phyloP scores from a whole-genome alignment of 306 rosid genomes.

The Fragaria vesca region DNA sequence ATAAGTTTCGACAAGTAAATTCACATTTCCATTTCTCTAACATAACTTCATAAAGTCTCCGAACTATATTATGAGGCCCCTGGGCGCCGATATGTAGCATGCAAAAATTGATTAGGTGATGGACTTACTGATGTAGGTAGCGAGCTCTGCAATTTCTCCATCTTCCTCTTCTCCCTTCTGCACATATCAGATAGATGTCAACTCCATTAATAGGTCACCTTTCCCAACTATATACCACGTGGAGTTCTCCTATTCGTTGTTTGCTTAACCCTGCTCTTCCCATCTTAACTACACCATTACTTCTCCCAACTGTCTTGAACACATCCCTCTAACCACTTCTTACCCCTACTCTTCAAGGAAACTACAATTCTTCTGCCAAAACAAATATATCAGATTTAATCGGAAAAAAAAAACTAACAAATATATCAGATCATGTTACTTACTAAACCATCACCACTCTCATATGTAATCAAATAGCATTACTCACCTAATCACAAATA shows the following conservation, averaged over 20 bases:
- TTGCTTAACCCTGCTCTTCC: slow-evolving; percentile 18
- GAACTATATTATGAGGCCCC: not conserved
- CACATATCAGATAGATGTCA: not conserved
- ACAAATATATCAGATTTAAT: not conserved
- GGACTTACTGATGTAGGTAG: not conserved
- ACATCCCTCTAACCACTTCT: not conserved
- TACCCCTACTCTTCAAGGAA: not conserved
- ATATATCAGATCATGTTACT: no score
- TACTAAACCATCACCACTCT: no score
- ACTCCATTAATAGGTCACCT: slow-evolving; percentile 24
- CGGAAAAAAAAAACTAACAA: no score
- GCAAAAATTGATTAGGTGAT: not conserved
- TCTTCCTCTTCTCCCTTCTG: not conserved
- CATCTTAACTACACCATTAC: slow-evolving; percentile 28
- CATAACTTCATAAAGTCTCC: not conserved
- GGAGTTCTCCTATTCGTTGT: slow-evolving; percentile 13
- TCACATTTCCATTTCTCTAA: not conserved
- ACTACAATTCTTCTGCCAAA: not conserved
- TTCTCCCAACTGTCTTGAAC: slow-evolving; percentile 30
- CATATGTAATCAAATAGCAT: not conserved
- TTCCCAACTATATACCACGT: slow-evolving; percentile 37
- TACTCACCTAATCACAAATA: no score
- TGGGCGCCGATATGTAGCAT: not conserved
- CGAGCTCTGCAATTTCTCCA: not conserved
- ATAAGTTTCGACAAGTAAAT: no score